A percentile compares a stretch with the other conserved stretches of the same genome.
Conservation (phyloP, 108 stramenopile genomes). For the Parmales sp. region DNA sequence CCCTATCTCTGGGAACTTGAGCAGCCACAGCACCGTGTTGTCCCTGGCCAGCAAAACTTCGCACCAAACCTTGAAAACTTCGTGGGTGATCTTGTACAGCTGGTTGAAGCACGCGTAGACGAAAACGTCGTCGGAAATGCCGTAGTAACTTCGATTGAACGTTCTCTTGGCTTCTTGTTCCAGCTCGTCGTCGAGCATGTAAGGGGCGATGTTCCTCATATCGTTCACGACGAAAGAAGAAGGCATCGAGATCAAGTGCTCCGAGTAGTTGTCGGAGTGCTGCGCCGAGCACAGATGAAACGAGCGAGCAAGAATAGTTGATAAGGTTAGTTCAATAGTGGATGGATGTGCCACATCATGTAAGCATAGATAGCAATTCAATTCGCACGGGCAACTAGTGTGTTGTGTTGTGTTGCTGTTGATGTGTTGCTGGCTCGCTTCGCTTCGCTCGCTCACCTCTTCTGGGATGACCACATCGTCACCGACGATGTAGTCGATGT, state of each 20-base stretch:
- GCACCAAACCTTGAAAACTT: conserved; percentile 29
- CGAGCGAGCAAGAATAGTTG: too few relatives aligned
- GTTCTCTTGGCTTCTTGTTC: too few relatives aligned
- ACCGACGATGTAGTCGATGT: conserved; percentile 37
- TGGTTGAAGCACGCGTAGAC: conserved; percentile 50
- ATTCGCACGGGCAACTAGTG: too few relatives aligned
- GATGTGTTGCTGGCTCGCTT: background rate
- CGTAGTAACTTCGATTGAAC: too few relatives aligned
- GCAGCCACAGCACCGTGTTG: conserved; percentile 39
- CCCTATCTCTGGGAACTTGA: conserved; percentile 38
- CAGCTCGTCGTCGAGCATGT: conserved; percentile 17
- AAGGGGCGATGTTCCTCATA: conserved; percentile 33
- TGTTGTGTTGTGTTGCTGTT: too few relatives aligned
- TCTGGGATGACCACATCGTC: conserved; percentile 24
- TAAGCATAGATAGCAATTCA: too few relatives aligned
- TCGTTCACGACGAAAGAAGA: conserved; percentile 44
- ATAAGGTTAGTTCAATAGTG: too few relatives aligned
- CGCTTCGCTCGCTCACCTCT: too few relatives aligned
- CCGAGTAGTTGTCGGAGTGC: conserved; percentile 27
- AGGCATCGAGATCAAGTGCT: conserved; percentile 37
- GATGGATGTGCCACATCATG: too few relatives aligned
- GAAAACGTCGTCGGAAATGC: conserved; percentile 36
- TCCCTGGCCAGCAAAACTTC: conserved; percentile 24
- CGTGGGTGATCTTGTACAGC: conserved; percentile 46
- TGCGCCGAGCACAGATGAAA: too few relatives aligned